Conservation (phyloP, 2,329 filamentous ascomycete species). For the Intubia oerlemansii region DNA sequence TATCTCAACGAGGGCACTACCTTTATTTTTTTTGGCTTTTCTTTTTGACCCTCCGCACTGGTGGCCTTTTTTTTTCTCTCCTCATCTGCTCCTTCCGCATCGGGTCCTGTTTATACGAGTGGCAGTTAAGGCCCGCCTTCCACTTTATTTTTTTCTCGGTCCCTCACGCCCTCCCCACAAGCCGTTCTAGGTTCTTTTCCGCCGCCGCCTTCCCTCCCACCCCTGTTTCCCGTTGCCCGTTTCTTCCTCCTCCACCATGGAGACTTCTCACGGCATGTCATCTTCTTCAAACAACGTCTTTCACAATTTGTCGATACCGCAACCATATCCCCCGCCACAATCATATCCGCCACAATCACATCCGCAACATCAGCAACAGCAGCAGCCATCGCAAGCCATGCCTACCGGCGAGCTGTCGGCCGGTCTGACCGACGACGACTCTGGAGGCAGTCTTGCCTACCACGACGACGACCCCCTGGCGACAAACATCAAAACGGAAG, state of each 20-base stretch:
- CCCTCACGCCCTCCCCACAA: too few relatives aligned
- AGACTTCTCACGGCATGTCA: too few relatives aligned
- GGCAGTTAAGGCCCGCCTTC: not conserved
- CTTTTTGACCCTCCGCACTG: not conserved
- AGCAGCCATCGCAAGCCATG: too few relatives aligned
- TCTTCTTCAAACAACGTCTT: too few relatives aligned
- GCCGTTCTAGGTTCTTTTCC: too few relatives aligned
- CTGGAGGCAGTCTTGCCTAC: constrained; percentile 3
- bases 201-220: too few relatives aligned
- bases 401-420: constrained; percentile 6
- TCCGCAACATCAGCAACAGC: too few relatives aligned
- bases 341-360: constrained; percentile 6
- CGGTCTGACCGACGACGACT: constrained; percentile 3
- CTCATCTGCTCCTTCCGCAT: too few relatives aligned
- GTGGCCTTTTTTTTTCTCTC: not conserved
- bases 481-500: constrained; percentile 5
- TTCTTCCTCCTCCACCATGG: too few relatives aligned
- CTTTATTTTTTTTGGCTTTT: not conserved
- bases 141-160: too few relatives aligned
- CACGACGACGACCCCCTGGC: constrained; percentile 2
- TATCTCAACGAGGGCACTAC: too few relatives aligned
- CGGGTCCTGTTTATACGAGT: not conserved
- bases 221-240: too few relatives aligned
- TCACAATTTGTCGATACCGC: not conserved
- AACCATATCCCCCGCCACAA: constrained; percentile 2